Evolutionary conservation across 768 basidiomycete genomes (phyloP).

Genomic region (Neoboletus brunneissimus): DNA sequence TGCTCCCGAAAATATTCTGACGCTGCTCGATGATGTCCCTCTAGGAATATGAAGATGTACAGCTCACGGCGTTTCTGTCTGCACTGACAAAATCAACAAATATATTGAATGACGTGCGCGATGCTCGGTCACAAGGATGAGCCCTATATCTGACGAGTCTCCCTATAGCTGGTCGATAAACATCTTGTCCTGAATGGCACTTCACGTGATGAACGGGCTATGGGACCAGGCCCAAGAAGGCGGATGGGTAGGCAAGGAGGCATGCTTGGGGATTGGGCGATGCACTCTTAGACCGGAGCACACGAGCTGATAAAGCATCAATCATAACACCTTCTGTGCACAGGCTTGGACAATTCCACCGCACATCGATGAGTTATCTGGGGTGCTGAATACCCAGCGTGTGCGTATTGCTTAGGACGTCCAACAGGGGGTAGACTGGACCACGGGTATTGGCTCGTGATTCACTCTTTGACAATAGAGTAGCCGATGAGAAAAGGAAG

Average conservation of each 20-base stretch:
- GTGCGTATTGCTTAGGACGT: neutral
- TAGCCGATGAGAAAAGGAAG: constrained; percentile 1
- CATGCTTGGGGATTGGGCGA: constrained; percentile 53
- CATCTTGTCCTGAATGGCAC: constrained; percentile 59
- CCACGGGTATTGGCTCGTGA: neutral
- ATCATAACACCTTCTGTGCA: neutral
- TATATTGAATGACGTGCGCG: constrained; percentile 81
- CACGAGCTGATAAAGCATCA: neutral
- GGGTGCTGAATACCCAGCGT: neutral
- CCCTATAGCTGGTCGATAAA: constrained; percentile 69
- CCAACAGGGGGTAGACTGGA: neutral
- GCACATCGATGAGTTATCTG: neutral
- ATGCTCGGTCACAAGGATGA: neutral
- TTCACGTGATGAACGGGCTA: constrained; percentile 49
- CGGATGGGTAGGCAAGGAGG: constrained; percentile 48
- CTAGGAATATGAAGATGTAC: constrained; percentile 95
- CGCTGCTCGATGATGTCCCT: neutral
- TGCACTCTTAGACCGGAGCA: constrained; percentile 37
- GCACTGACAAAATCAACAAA: constrained; percentile 86
- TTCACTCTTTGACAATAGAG: neutral
- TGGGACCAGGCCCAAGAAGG: constrained; percentile 47
- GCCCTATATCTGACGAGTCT: constrained; percentile 1
- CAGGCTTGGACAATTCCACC: neutral
- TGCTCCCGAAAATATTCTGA: neutral
- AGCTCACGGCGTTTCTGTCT: constrained; percentile 85